Conservation (phyloP, 2,329 filamentous ascomycete species). For the Fusarium sp. region DNA sequence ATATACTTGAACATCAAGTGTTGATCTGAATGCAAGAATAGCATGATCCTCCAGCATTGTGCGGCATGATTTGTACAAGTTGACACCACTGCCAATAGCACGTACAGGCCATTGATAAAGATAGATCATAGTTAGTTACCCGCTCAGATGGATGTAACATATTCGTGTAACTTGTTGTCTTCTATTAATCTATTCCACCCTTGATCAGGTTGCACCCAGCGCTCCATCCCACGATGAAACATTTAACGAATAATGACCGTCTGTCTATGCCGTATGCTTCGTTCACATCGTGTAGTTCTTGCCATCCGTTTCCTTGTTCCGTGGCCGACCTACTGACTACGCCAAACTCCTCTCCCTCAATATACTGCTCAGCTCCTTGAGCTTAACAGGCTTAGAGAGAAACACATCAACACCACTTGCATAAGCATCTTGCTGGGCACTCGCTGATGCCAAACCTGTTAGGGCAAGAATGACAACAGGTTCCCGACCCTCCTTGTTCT, state of each 20-base stretch:
- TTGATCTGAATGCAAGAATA: background rate
- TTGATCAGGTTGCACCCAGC: background rate
- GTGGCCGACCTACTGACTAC: background rate
- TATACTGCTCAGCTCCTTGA: slow-evolving; percentile 49
- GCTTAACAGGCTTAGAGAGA: slow-evolving; percentile 61
- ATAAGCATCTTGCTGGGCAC: slow-evolving; percentile 61
- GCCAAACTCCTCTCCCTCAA: slow-evolving; percentile 12
- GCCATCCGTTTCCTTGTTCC: background rate
- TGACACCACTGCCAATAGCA: background rate
- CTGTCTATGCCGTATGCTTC: slow-evolving; percentile 4
- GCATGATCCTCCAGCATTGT: background rate
- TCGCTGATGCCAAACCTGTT: slow-evolving; percentile 59
- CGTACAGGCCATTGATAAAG: background rate
- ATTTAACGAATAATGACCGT: background rate
- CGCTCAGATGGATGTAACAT: background rate
- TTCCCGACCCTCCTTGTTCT: slow-evolving; percentile 52
- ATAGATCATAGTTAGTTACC: no score
- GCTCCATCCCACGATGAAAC: background rate
- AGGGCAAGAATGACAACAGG: slow-evolving; percentile 61
- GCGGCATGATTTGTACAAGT: background rate
- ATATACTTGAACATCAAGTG: background rate
- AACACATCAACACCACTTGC: slow-evolving; percentile 63
- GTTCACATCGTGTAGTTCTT: background rate
- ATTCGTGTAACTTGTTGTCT: background rate
- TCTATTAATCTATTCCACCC: background rate